Percentiles rank a stretch among this genome's conserved stretches.
Conservation (phyloP, 495 filamentous ascomycete genomes). For the Cladorrhinum samala region DNA sequence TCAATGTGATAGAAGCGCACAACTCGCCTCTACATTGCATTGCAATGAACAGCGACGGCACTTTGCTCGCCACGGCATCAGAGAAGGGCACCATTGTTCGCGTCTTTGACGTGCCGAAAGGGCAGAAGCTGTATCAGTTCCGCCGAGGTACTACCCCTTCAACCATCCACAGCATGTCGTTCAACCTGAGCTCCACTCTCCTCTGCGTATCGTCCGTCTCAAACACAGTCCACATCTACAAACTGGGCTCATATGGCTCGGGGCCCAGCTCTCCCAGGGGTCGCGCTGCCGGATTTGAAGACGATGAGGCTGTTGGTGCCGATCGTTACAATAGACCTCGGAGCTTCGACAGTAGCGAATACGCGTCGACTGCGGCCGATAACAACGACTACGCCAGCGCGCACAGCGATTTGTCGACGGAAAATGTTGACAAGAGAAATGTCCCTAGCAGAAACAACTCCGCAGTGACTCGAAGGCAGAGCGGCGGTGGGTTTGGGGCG, state of each 20-base stretch:
- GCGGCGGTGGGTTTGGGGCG: slow-evolving; percentile 62
- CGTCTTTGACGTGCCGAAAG: slow-evolving; percentile 83
- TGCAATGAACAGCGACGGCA: slow-evolving; percentile 85
- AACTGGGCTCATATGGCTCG: slow-evolving; percentile 41
- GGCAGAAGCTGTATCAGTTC: slow-evolving; percentile 91
- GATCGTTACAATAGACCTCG: slow-evolving; percentile 41
- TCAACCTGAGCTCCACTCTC: slow-evolving; percentile 87
- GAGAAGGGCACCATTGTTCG: slow-evolving; percentile 97
- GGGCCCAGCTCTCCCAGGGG: slow-evolving; percentile 9
- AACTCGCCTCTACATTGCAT: slow-evolving; percentile 86
- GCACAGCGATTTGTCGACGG: slow-evolving; percentile 31
- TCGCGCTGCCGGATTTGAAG: slow-evolving; percentile 10
- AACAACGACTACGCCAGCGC: slow-evolving; percentile 36
- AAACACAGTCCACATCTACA: slow-evolving; percentile 97
- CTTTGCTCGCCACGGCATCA: slow-evolving; percentile 87
- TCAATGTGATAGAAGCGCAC: slow-evolving; percentile 93
- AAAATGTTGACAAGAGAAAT: slow-evolving; percentile 37
- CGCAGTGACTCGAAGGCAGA: slow-evolving; percentile 40
- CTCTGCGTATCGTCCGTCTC: slow-evolving; percentile 93
- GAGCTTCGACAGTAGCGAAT: slow-evolving; percentile 43
- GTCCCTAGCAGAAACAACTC: slow-evolving; percentile 11
- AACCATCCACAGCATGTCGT: slow-evolving; percentile 98
- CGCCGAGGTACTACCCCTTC: slow-evolving; percentile 89
- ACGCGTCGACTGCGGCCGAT: no score
- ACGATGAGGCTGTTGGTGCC: no score